These are phyloP conservation scores for Hibiscus syriacus DNA, from an alignment of 345 rosid species.

Conservation along the genomic window DNA sequence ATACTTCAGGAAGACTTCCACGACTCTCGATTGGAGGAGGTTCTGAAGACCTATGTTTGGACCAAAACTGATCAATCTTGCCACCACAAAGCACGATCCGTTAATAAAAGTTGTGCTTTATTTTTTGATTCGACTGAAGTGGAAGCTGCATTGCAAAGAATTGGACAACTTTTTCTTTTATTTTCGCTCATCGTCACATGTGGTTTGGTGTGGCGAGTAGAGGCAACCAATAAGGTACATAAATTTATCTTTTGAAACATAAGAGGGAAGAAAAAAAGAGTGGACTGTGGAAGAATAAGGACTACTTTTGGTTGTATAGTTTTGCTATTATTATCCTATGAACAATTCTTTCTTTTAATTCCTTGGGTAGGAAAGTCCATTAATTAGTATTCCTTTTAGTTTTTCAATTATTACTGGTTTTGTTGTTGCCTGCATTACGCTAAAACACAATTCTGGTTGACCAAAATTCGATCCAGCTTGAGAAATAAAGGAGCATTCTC, in stretches of 20 bases:
- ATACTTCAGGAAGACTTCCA: slow-evolving; percentile 3
- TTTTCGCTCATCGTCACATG: neutral
- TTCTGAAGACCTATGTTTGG: slow-evolving; percentile 1
- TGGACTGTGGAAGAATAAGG: slow-evolving; percentile 10
- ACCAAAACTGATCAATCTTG: slow-evolving; percentile 7
- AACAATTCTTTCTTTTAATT: slow-evolving; percentile 9
- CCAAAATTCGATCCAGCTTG: too few species aligned
- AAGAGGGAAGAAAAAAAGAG: slow-evolving; percentile 9
- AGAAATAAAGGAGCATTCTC: too few species aligned
- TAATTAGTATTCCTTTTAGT: neutral
- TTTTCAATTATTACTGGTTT: neutral
- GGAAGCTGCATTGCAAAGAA: slow-evolving; percentile 8
- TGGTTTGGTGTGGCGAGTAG: slow-evolving; percentile 21
- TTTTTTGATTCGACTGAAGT: neutral
- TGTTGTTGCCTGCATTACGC: neutral
- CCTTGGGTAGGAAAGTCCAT: neutral
- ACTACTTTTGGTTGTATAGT: slow-evolving; percentile 30
- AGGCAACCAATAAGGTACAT: slow-evolving; percentile 21
- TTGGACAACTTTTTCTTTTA: slow-evolving; percentile 1
- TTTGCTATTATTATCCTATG: slow-evolving; percentile 11
- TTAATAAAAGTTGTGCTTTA: neutral
- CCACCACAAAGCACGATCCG: neutral
- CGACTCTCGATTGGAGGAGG: neutral
- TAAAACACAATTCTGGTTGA: too few species aligned
- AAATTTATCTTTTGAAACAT: slow-evolving; percentile 10